A percentile compares a stretch with the other conserved stretches of the same genome.
Evolutionary conservation across 768 basidiomycete species (phyloP).

Genomic region (Amanita inopinata): DNA sequence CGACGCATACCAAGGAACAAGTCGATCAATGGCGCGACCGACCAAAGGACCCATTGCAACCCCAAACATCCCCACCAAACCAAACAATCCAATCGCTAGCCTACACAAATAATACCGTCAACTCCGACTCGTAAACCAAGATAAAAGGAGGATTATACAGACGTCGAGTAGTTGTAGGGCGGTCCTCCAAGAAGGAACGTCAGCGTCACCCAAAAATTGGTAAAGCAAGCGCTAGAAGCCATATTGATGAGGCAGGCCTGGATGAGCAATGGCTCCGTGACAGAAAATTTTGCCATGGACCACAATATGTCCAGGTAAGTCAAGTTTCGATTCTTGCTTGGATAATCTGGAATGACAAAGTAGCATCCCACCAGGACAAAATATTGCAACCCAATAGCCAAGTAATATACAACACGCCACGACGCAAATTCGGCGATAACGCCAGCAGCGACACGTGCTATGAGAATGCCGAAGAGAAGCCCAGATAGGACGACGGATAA

Average conservation of each 20-base stretch:
- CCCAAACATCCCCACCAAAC: conserved; percentile 63
- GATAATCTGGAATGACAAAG: conserved; percentile 72
- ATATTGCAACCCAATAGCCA: conserved; percentile 63
- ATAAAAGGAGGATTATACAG: conserved; percentile 16
- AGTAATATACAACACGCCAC: conserved; percentile 72
- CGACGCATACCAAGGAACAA: conserved; percentile 73
- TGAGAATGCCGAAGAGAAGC: conserved; percentile 62
- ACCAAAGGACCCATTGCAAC: conserved; percentile 60
- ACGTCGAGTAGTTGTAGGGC: conserved; percentile 72
- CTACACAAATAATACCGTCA: conserved; percentile 17
- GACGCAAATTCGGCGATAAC: conserved; percentile 62
- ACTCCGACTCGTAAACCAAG: neutral
- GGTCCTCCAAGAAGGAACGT: conserved; percentile 75
- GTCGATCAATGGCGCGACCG: conserved; percentile 57
- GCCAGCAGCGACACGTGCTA: conserved; percentile 68
- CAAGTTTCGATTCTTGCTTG: conserved; percentile 56
- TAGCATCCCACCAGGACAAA: conserved; percentile 51
- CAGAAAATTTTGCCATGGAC: conserved; percentile 68
- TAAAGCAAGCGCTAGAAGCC: conserved; percentile 48
- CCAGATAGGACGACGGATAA: conserved; percentile 65
- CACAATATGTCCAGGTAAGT: conserved; percentile 60
- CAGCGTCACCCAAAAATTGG: conserved; percentile 61
- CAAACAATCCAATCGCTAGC: conserved; percentile 61
- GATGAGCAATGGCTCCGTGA: conserved; percentile 72
- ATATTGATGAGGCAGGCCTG: conserved; percentile 58